phyloP scores from a whole-genome alignment of 2,329 filamentous ascomycete genomes.

The Scedosporium boydii region DNA sequence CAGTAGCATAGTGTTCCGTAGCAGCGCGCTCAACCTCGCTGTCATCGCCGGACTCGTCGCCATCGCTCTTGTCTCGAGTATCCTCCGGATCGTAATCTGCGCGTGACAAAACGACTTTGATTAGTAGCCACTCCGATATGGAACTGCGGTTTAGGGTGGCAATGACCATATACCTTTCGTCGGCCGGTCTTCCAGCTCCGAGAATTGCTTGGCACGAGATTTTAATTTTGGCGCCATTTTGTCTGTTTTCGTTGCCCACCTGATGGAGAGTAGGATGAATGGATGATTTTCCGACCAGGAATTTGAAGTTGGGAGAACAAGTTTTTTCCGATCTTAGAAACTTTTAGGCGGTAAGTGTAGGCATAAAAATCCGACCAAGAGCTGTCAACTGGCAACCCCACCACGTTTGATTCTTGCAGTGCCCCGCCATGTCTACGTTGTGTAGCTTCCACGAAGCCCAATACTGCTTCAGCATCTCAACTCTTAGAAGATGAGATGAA shows the following conservation, averaged over 20 bases:
- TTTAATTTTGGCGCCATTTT: constrained; percentile 3
- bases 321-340: constrained; percentile 1
- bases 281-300: neutral
- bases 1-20: constrained; percentile 77
- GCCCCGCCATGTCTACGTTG: too few relatives aligned
- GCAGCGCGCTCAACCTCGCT: constrained; percentile 48
- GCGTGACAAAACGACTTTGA: neutral
- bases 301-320: neutral
- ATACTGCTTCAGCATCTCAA: too few relatives aligned
- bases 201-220: neutral
- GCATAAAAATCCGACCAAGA: neutral
- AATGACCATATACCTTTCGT: constrained; percentile 4
- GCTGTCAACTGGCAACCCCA: neutral
- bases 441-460: too few relatives aligned
- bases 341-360: constrained; percentile 7
- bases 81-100: constrained; percentile 76
- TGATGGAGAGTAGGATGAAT: neutral
- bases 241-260: neutral
- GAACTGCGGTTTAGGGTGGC: neutral
- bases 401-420: neutral
- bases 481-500: too few relatives aligned
- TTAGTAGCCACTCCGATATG: neutral
- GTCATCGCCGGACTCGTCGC: constrained; percentile 38
- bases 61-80: constrained; percentile 40
- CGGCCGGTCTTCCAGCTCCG: neutral